Conservation (phyloP, 106 monocot genomes). For the Acorus gramineus region DNA sequence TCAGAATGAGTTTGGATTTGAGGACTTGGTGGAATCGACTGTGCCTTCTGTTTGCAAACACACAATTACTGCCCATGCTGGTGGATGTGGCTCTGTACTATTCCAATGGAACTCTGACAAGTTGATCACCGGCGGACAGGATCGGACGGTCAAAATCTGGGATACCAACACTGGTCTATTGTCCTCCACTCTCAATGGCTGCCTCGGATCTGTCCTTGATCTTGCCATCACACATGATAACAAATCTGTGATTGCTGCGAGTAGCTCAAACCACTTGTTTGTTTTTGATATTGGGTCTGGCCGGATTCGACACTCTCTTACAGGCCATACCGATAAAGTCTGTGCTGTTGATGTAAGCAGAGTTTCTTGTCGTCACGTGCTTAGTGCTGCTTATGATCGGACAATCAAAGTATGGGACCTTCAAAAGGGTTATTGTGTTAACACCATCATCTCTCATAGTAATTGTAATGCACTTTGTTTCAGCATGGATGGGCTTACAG, state of each 20-base stretch:
- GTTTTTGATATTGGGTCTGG: slow-evolving; percentile 56
- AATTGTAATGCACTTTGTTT: slow-evolving; percentile 81
- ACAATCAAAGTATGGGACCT: slow-evolving; percentile 91
- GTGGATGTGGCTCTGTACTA: slow-evolving; percentile 70
- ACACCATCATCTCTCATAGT: slow-evolving; percentile 67
- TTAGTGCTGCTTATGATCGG: slow-evolving; percentile 67
- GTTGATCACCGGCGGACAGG: slow-evolving; percentile 77
- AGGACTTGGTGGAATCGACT: slow-evolving; percentile 25
- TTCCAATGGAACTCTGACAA: slow-evolving; percentile 61
- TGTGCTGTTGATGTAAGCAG: slow-evolving; percentile 70
- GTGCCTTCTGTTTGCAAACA: slow-evolving; percentile 58
- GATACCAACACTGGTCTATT: slow-evolving; percentile 42
- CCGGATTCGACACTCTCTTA: slow-evolving; percentile 61
- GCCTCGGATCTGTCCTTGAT: slow-evolving; percentile 75
- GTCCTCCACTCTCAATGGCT: slow-evolving; percentile 47
- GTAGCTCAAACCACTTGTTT: slow-evolving; percentile 61
- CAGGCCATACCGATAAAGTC: slow-evolving; percentile 80
- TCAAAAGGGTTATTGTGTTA: slow-evolving; percentile 56
- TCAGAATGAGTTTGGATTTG: slow-evolving; percentile 56
- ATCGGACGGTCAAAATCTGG: slow-evolving; percentile 77
- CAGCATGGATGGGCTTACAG: slow-evolving; percentile 43
- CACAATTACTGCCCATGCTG: slow-evolving; percentile 66
- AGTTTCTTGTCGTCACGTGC: slow-evolving; percentile 32
- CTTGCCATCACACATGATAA: slow-evolving; percentile 65
- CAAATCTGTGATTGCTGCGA: slow-evolving; percentile 69